Evolutionary conservation across 2,329 filamentous ascomycete genomes (phyloP), one percentile per base, ranked within the genome.

Genomic region (Penicillium sp.): DNA sequence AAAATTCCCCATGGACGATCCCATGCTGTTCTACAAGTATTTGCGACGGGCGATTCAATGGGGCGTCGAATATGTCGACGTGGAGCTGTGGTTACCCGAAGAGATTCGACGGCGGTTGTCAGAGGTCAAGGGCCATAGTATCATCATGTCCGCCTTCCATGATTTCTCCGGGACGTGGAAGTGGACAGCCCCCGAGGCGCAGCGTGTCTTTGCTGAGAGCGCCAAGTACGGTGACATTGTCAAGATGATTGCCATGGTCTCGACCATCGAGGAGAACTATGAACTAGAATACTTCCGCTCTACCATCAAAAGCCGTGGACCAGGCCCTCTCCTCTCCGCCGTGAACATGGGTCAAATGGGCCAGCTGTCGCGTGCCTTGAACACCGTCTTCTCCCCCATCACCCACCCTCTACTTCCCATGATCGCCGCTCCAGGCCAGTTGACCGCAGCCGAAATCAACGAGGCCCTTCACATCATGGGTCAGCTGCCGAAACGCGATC

Each of bases 71-170:
- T 96, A 96, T 73, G 89, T 96, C 64, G 92, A 96, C 70, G 91
- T 96, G 55, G 92, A 96, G 79, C 79, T 96, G 42, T 95, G 92
- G 90, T 83, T 96, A 40, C 92, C 92, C 0, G 91, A 93, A 73
- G 81, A 85, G 6, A 91, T 96, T 58, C 83, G 92, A 64, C 82
- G 82, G 64, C 83, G 81, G 61, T 78, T 96, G 10, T 89, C 87
- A 56, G 85, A 89, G 67, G 83, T 85, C 57, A 89, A 89, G 66
- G 91, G 91, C 2, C 90, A 87, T 76, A 94, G 89, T 70, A 89
- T 89, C 66, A 92, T 96, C 76, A 93, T 96, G 81, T 94, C 91
- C n/a, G 92, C 92, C 13, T 95, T 94, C 71, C 92, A 96, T 74
- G 92, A 95, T 78, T 94, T 94, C 71, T 93, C 91, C 0, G 90